Evolutionary conservation across 495 filamentous ascomycete species (phyloP).

Genomic region (Penicillium silybi): DNA sequence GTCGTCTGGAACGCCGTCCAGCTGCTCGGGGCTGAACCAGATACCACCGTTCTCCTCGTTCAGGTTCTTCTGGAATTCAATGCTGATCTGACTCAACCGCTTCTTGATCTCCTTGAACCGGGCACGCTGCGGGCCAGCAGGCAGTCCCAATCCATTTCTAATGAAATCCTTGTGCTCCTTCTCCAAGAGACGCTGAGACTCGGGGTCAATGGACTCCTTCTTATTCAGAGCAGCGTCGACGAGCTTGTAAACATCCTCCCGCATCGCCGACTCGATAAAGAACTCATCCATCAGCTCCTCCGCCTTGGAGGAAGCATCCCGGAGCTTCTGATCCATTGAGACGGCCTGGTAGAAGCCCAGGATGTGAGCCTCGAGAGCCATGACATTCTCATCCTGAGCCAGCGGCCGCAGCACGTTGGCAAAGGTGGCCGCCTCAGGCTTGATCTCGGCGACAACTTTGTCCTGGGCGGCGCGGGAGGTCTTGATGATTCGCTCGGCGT

Average conservation of each 20-base stretch:
- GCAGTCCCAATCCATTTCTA: conserved; percentile 58
- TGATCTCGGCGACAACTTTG: conserved; percentile 65
- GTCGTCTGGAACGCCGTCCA: conserved; percentile 63
- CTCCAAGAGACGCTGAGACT: conserved; percentile 60
- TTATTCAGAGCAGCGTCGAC: conserved; percentile 59
- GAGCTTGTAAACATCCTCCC: conserved; percentile 62
- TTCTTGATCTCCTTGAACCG: conserved; percentile 74
- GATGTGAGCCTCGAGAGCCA: conserved; percentile 56
- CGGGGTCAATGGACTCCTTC: conserved; percentile 58
- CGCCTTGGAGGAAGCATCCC: conserved; percentile 66
- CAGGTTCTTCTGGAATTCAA: conserved; percentile 64
- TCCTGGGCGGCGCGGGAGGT: conserved; percentile 67
- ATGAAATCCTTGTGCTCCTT: conserved; percentile 66
- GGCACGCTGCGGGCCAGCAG: conserved; percentile 57
- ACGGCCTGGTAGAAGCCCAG: conserved; percentile 80
- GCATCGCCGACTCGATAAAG: conserved; percentile 62
- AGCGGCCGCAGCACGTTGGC: conserved; percentile 60
- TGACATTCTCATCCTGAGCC: conserved; percentile 62
- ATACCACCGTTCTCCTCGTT: conserved; percentile 66
- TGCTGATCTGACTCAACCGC: conserved; percentile 59
- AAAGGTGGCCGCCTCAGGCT: conserved; percentile 62
- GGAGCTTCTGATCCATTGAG: conserved; percentile 61
- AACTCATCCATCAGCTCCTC: conserved; percentile 66
- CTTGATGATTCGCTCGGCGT: conserved; percentile 71
- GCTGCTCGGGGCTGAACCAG: conserved; percentile 59